Conservation (phyloP, 2,329 filamentous ascomycete genomes). For the Colletotrichum aenigma region DNA sequence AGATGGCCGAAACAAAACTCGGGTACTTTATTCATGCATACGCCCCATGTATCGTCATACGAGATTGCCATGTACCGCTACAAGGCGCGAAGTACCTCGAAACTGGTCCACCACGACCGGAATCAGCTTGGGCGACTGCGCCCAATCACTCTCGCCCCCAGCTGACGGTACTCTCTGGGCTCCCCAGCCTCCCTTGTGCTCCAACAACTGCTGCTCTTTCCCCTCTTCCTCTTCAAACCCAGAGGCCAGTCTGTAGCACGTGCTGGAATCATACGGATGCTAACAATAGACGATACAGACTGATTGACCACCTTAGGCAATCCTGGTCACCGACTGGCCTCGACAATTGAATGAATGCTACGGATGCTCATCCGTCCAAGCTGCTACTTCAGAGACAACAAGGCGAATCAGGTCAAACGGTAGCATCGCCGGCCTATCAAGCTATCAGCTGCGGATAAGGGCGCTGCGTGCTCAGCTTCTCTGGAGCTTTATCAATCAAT, state of each 20-base stretch:
- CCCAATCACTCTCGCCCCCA: constrained; percentile 13
- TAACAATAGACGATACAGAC: neutral
- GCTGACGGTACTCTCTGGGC: constrained; percentile 1
- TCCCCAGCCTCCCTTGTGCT: neutral
- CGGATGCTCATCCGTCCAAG: neutral
- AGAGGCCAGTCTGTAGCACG: neutral
- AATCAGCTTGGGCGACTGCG: neutral
- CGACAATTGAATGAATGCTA: neutral
- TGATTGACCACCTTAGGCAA: neutral
- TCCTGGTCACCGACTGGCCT: neutral
- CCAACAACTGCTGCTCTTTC: neutral
- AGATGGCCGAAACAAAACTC: constrained; percentile 7
- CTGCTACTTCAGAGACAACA: neutral
- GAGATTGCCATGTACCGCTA: constrained; percentile 29
- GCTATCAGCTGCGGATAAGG: neutral
- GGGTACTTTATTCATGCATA: constrained; percentile 32
- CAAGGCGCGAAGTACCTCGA: constrained; percentile 23
- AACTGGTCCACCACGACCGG: constrained; percentile 6
- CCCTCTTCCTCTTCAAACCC: neutral
- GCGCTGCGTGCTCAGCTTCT: neutral
- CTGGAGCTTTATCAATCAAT: neutral
- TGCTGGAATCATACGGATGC: neutral
- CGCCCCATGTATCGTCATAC: constrained; percentile 29
- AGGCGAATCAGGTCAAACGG: neutral
- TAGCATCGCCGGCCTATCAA: neutral